phyloP scores from a whole-genome alignment of 106 monocot species.

The Dioscorea zingiberensis region DNA sequence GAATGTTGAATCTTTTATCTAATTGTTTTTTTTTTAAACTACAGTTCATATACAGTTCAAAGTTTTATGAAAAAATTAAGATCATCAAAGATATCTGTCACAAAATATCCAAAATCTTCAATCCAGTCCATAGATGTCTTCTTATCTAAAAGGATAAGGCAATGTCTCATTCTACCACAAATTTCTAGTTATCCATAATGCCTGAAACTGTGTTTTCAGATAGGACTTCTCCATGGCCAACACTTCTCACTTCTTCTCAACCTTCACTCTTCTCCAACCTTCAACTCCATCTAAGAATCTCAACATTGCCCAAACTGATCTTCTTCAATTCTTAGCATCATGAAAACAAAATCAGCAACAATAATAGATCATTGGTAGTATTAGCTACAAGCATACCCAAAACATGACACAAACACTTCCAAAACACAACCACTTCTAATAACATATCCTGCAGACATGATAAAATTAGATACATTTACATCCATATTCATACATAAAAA shows the following conservation, averaged over 20 bases:
- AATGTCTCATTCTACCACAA: background rate
- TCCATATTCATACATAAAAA: too few species aligned
- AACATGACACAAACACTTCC: too few species aligned
- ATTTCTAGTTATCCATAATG: background rate
- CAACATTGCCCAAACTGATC: background rate
- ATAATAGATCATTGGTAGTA: background rate
- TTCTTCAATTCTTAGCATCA: slow-evolving; percentile 3
- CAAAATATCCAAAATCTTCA: too few species aligned
- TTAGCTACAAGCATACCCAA: slow-evolving; percentile 14
- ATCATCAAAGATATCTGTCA: background rate
- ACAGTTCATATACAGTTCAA: background rate
- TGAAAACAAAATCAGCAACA: background rate
- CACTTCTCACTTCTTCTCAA: slow-evolving; percentile 3
- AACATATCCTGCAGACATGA: too few species aligned
- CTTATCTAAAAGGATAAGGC: background rate
- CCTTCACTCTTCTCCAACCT: background rate
- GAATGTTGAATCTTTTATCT: background rate
- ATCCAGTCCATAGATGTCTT: background rate
- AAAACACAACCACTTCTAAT: too few species aligned
- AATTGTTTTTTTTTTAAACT: too few species aligned
- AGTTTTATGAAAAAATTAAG: background rate
- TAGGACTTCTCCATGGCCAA: slow-evolving; percentile 5
- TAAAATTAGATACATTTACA: too few species aligned
- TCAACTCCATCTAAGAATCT: slow-evolving; percentile 5
- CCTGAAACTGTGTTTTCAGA: too few species aligned